Evolutionary conservation across 768 basidiomycete genomes (phyloP), one percentile per base, ranked within the genome.

Genomic region (Boletus fagicola): DNA sequence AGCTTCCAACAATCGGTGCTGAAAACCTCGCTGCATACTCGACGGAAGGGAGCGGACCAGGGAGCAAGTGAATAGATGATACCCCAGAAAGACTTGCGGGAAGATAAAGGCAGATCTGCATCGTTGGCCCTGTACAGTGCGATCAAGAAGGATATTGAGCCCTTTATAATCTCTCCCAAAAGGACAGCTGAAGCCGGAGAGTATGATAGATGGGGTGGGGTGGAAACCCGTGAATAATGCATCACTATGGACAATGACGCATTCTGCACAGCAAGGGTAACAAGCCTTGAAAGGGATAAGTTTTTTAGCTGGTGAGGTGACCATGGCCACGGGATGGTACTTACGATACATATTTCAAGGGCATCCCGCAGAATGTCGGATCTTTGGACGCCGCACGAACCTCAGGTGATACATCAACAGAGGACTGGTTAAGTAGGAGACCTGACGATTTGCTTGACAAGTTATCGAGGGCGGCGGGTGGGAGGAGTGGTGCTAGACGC

Each of bases 1-100:
- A 98, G 85, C 70, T 98, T 98, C 94, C 95, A 98, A 75, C 93
- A 95, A 70, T 98, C 96, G 1, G 82, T 78, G 59, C 90, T 91
- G 72, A 96, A 90, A n/a, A 96, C 76, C 53, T 92, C 88, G 49
- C 75, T 74, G 54, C 84, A 83, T 15, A 94, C 74, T 56, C 79
- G 79, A 65, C 76, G 75, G 64, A 84, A 82, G 9, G 80, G 78
- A 3, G 76, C 59, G 24, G 78, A 75, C 74, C 78, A 81, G 0
- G 82, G 80, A 47, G 75, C 76, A 43, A 78, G 63, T 9, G 74
- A 63, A 46, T 70, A 55, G 33, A 81, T 47, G 58, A 76, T 55
- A 43, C 70, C 66, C 65, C 62, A 67, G 51, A 78, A 63, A 12
- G 80, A 73, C 55, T 71, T 76, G 47, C 78, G 80, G 26, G 71